Evolutionary conservation across 352 stramenopile species (phyloP), one percentile per base, ranked within the genome.

Genomic region (Saprolegnia parasitica): DNA sequence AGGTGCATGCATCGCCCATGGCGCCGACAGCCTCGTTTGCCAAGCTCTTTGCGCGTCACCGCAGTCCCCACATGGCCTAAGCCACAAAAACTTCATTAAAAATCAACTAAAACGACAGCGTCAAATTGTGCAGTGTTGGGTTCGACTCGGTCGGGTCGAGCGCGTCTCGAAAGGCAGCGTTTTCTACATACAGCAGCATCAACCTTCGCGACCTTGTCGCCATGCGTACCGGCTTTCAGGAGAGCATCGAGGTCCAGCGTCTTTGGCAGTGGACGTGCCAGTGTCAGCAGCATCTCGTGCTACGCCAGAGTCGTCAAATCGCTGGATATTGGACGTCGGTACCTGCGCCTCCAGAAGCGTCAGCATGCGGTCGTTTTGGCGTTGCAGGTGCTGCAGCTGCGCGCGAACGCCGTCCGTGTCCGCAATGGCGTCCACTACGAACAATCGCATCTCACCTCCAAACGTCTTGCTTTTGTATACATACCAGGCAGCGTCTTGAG

Each of bases 221-320:
- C 11, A n/a, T n/a, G 42, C 42, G 13, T 66, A 66, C 58, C 58
- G 57, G 21, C 58, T 52, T 50, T 66, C 1, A 66, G 58, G 11
- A 66, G n/a, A 20, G 58, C 39, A 29, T 66, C 58, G 5, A 66
- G 11, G 23, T 66, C 58, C 20, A 35, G 21, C 15, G 46, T 16
- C 21, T 24, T 60, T 24, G n/a, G n/a, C 18, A 16, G 40, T 11
- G 58, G 35, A 9, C 16, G 32, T 9, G 9, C 16, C 58, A 66
- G 20, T 1, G 18, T 20, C 11, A 23, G 15, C 26, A 66, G 24
- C 26, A 66, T 42, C 26, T 46, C 26, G 32, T 66, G 58, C 58
- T 66, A 52, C 5, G 32, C 1, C 0, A 16, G n/a, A 23, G n/a
- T 23, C 16, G 24, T 16, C 20, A 39, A 23, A 11, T 5, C 46